These are phyloP conservation scores for Sinapis alba DNA, from an alignment of 441 rosid species.

Conservation along the genomic window DNA sequence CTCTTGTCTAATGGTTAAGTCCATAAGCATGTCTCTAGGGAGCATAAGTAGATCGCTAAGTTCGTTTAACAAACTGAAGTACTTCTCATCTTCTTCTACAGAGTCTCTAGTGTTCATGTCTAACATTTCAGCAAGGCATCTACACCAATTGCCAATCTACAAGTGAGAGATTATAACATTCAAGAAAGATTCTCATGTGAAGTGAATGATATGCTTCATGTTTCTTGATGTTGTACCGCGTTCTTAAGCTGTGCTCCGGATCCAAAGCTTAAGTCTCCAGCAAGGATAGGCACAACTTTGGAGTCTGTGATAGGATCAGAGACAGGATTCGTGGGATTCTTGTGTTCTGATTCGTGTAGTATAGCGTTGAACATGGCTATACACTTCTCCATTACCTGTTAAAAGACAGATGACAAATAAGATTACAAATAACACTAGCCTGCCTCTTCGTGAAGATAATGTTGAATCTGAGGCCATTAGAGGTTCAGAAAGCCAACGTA, in stretches of 20 bases:
- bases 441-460: not conserved
- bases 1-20: slow-evolving; percentile 68
- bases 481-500: not conserved
- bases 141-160: slow-evolving; percentile 86
- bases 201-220: slow-evolving; percentile 9
- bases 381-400: slow-evolving; percentile 82
- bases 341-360: slow-evolving; percentile 84
- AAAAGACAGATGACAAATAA: not conserved
- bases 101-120: too few relatives aligned
- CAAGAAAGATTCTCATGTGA: slow-evolving; percentile 8
- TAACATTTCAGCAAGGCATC: slow-evolving; percentile 78
- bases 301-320: slow-evolving; percentile 88
- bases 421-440: not conserved
- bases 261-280: slow-evolving; percentile 90
- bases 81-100: slow-evolving; percentile 41
- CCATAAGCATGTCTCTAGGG: slow-evolving; percentile 87
- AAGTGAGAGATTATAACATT: slow-evolving; percentile 13
- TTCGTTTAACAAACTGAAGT: slow-evolving; percentile 62
- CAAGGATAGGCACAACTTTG: slow-evolving; percentile 76
- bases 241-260: slow-evolving; percentile 92
- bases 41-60: slow-evolving; percentile 93
- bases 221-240: slow-evolving; percentile 52
- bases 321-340: slow-evolving; percentile 88
- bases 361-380: slow-evolving; percentile 92
- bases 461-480: not conserved